phyloP scores from a whole-genome alignment of 441 rosid species.

The Capsella rubella region DNA sequence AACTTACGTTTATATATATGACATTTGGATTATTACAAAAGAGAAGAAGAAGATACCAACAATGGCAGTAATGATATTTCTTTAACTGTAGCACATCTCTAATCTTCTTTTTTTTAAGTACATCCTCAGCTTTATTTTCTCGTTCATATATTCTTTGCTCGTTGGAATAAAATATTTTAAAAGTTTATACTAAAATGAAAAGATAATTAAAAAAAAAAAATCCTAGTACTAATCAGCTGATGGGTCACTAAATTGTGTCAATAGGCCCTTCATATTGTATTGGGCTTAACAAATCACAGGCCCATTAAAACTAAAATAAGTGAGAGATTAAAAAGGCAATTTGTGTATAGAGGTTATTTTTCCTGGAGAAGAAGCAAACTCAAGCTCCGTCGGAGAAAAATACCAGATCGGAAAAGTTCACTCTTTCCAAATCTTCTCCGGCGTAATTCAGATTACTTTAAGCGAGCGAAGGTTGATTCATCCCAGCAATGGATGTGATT shows the following conservation, averaged over 20 bases:
- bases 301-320: conserved; percentile 16
- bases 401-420: conserved; percentile 35
- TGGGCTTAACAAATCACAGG: conserved; percentile 13
- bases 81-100: not conserved
- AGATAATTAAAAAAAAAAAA: not conserved
- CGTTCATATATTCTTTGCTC: not conserved
- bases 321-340: not conserved
- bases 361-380: conserved; percentile 64
- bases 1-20: not conserved
- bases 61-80: not conserved
- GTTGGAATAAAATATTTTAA: not conserved
- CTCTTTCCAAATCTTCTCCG: not conserved
- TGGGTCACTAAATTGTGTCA: not conserved
- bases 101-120: not conserved
- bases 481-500: conserved; percentile 70
- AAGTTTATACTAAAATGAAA: not conserved
- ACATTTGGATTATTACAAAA: not conserved
- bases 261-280: not conserved
- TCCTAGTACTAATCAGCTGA: not conserved
- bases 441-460: conserved; percentile 10
- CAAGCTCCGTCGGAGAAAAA: conserved; percentile 20
- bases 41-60: not conserved
- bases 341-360: conserved; percentile 38
- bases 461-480: not conserved
- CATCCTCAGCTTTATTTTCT: not conserved